Conservation (phyloP, 2,329 filamentous ascomycete genomes). For the Magnaporthales sp. region DNA sequence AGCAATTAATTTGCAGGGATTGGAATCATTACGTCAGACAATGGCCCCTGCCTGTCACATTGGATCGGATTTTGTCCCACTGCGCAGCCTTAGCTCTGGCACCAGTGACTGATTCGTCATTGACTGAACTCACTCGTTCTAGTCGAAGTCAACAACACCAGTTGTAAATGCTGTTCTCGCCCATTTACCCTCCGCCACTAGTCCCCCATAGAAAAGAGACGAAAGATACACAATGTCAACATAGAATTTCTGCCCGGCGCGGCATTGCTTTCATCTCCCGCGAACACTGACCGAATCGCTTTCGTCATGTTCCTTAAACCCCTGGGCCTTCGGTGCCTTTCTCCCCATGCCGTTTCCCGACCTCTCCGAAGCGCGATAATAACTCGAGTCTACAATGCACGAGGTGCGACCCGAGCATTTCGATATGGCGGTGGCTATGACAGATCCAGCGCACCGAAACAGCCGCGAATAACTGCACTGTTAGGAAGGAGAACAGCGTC, state of each 20-base stretch:
- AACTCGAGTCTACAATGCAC: neutral
- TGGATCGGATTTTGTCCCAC: neutral
- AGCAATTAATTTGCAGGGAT: neutral
- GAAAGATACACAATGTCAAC: neutral
- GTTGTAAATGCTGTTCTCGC: neutral
- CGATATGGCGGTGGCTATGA: neutral
- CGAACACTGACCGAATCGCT: neutral
- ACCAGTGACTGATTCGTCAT: neutral
- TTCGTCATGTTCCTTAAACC: neutral
- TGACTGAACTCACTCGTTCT: neutral
- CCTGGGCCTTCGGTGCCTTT: neutral
- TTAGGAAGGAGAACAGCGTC: neutral
- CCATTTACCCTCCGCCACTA: neutral
- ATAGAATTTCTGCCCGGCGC: neutral
- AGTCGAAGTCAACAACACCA: neutral
- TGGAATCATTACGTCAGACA: constrained; percentile 1
- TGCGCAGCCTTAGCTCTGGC: neutral
- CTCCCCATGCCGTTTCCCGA: neutral
- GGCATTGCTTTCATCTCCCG: neutral
- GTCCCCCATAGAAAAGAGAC: neutral
- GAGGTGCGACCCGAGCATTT: neutral
- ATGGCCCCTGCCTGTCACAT: neutral
- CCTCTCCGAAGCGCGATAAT: neutral
- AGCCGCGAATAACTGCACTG: neutral
- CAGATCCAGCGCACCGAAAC: neutral